phyloP scores from a whole-genome alignment of 306 rosid genomes.

The Aeschynomene evenia region DNA sequence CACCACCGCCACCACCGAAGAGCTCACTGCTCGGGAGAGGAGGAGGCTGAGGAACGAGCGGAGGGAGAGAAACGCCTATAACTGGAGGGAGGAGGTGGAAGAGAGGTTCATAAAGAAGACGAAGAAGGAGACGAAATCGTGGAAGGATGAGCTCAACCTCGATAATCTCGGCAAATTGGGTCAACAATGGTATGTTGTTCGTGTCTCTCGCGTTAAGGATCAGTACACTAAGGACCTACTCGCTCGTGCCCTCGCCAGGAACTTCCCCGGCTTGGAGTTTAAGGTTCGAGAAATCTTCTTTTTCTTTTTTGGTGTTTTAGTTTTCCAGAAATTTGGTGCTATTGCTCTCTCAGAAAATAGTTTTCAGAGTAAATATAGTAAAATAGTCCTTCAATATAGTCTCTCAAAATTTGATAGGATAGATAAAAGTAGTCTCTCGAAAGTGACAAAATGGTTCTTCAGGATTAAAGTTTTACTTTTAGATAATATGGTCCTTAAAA shows the following conservation, averaged over 20 bases:
- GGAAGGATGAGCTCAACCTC: slow-evolving; percentile 81
- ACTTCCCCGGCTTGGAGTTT: slow-evolving; percentile 60
- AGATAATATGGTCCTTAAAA: too few species aligned
- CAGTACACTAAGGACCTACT: slow-evolving; percentile 58
- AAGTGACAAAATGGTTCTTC: too few species aligned
- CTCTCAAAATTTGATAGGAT: too few species aligned
- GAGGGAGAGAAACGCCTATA: slow-evolving; percentile 58
- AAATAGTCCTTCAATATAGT: too few species aligned
- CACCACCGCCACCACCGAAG: slow-evolving; percentile 31
- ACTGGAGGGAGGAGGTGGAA: slow-evolving; percentile 82
- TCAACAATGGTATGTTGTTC: slow-evolving; percentile 81
- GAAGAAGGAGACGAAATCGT: slow-evolving; percentile 56
- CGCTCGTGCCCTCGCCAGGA: slow-evolving; percentile 61
- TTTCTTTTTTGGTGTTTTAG: neutral
- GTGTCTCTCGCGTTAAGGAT: slow-evolving; percentile 56
- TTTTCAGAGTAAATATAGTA: too few species aligned
- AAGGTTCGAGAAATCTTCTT: slow-evolving; percentile 45
- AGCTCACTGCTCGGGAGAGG: slow-evolving; percentile 60
- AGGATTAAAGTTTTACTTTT: too few species aligned
- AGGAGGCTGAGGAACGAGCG: slow-evolving; percentile 70
- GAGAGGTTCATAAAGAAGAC: slow-evolving; percentile 67
- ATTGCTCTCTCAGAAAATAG: too few species aligned
- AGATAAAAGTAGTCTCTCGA: too few species aligned
- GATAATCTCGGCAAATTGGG: slow-evolving; percentile 67
- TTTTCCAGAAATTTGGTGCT: too few species aligned